Evolutionary conservation across 192 early-diverging fungal species (phyloP).

Genomic region (Entomortierella lignicola): DNA sequence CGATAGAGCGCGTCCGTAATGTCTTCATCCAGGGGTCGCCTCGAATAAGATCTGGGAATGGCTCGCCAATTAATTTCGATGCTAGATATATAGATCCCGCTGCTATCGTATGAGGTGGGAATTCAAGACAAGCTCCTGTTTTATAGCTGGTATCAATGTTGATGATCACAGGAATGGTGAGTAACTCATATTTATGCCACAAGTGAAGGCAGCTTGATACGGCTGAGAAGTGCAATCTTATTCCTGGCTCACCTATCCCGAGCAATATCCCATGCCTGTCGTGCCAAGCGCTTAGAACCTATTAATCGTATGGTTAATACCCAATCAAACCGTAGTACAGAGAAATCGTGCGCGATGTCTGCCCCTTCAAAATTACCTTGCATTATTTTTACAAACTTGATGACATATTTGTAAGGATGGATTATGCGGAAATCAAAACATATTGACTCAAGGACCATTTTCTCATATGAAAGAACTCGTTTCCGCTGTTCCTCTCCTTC

Average conservation of each 20-base stretch:
- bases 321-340: too few relatives aligned
- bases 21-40: conserved; percentile 62
- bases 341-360: too few relatives aligned
- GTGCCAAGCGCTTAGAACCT: conserved; percentile 59
- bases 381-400: conserved; percentile 78
- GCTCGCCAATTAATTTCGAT: conserved; percentile 52
- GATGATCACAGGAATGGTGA: not conserved
- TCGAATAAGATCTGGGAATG: conserved; percentile 45
- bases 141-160: conserved; percentile 57
- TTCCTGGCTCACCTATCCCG: conserved; percentile 50
- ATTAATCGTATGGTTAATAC: too few relatives aligned
- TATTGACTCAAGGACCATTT: conserved; percentile 79
- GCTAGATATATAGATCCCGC: conserved; percentile 72
- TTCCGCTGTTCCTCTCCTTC: conserved; percentile 75
- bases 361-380: conserved; percentile 62
- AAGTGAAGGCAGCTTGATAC: too few relatives aligned
- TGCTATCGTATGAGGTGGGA: conserved; percentile 73
- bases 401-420: conserved; percentile 75
- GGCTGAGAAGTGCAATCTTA: not conserved
- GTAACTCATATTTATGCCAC: not conserved
- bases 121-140: conserved; percentile 67
- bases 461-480: conserved; percentile 73
- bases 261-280: conserved; percentile 63
- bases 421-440: conserved; percentile 85
- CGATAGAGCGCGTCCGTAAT: conserved; percentile 60